Base-by-base conservation (phyloP, 345 rosid genomes). In the Excoecaria cochinchinensis region DNA sequence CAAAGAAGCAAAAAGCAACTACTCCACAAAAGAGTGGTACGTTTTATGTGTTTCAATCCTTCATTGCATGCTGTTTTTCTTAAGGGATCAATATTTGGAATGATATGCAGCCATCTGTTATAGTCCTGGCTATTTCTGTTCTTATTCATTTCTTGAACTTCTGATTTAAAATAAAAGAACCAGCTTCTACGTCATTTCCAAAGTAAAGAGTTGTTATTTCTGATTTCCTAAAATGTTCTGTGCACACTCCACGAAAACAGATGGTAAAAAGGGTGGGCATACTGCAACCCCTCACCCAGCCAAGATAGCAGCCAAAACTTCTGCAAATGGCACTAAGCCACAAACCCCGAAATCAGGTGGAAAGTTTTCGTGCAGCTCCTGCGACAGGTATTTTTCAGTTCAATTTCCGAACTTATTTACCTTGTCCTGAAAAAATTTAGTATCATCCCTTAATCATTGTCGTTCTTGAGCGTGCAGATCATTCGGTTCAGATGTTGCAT, bases 221-320 rank as follows among this genome's bases (percentile, higher is more conserved):
- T n/a, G 48, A 44, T 44, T 44, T 44, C 9, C 9, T 44, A 6
- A 6, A 1, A 44, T 44, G 48, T 44, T 44, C 1, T 10, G 1
- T 52, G 57, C 57, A 11, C n/a, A 14, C 12, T 36, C 9, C 5
- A 13, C 17, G 62, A 11, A 1, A 38, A n/a, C 74, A 91, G 99
- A 89, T 80, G 97, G 86, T 55, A 92, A 93, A 89, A 95, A 89
- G 85, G 90, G 88, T 13, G 95, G 71, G 10, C 98, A 91, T 77
- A 76, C 86, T 0, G 97, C 94, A 8, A 93, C 98, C 63, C 99
- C 99, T 12, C 88, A 95, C 84, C 98, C 97, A 0, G 83, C 91
- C 6, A 95, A 91, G 68, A 58, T 39, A 7, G 74, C n/a, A 3
- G 57, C n/a, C 12, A 80, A 81, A 68, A 17, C 72, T 69, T 31